Evolutionary conservation across 2,329 filamentous ascomycete species (phyloP).

Genomic region (Ophiostoma pallidulum): DNA sequence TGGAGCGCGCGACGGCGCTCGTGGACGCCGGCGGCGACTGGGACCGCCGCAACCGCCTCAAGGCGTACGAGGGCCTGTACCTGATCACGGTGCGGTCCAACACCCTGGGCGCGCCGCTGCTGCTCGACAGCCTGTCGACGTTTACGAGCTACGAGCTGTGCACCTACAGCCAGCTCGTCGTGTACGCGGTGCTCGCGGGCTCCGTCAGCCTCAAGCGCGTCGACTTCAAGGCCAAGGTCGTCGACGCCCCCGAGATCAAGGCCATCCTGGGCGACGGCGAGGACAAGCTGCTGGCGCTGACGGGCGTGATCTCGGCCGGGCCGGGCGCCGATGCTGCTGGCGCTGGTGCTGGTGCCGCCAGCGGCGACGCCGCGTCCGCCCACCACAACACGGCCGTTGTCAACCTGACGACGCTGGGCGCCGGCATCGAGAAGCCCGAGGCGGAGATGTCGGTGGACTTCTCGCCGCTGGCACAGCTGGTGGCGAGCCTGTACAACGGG

Average conservation of each 20-base stretch:
- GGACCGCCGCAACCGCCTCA: constrained; percentile 95
- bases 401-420: constrained; percentile 78
- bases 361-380: constrained; percentile 10
- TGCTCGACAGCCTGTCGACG: constrained; percentile 93
- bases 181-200: constrained; percentile 91
- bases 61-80: constrained; percentile 95
- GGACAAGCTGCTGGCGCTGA: constrained; percentile 75
- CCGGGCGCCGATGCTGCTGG: constrained; percentile 69
- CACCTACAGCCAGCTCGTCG: constrained; percentile 87
- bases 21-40: constrained; percentile 96
- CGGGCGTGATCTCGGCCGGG: constrained; percentile 71
- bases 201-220: constrained; percentile 91
- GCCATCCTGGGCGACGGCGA: constrained; percentile 86
- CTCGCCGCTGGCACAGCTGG: constrained; percentile 73
- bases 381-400: constrained; percentile 52
- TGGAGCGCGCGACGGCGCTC: constrained; percentile 79
- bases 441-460: constrained; percentile 81
- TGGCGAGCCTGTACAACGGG: constrained; percentile 85
- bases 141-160: constrained; percentile 99
- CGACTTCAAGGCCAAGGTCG: constrained; percentile 98
- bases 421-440: constrained; percentile 60
- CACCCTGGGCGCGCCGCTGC: constrained; percentile 77
- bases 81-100: constrained; percentile 88
- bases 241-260: constrained; percentile 96
- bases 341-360: constrained; percentile 41